Evolutionary conservation across 1,139 yeast species (phyloP), one percentile per base, ranked within the genome.

Genomic region (Kodamaea anthophila): DNA sequence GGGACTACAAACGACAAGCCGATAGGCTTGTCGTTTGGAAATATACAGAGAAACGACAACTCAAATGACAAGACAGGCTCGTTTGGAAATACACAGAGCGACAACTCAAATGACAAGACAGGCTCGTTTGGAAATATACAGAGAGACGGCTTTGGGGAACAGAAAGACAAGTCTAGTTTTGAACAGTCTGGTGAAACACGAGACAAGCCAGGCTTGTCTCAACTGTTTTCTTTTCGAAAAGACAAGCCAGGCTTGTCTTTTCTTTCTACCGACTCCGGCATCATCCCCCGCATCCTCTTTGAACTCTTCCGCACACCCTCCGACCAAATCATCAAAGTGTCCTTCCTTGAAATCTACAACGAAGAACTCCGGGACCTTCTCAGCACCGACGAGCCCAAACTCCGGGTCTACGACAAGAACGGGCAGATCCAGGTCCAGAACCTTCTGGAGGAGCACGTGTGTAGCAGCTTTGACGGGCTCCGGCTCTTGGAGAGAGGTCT

Each of bases 291-390:
- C 30, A 65, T 79, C 5, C 53, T 81, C 28, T 59, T 65, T 35
- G 70, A 74, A 36, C 51, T 80, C 14, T 80, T 80, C 47, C 62
- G 60, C 8, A 58, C 55, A 4, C 45, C 75, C 23, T 55, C 62
- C 20, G 88, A 81, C 36, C 75, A 68, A 44, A 51, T 81, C 26
- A 72, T 81, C 1, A 76, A 74, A 45, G 76, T 86, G 43, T 79
- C 88, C 1, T 81, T 77, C 50, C 67, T 81, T 30, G 93, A 82
- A 47, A 58, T 82, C 19, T 81, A 82, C 51, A 81, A 81, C 47
- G 93, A 82, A 49, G 83, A 77, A 37, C 58, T 81, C 38, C 68
- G 65, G 37, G 93, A 82, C 49, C 59, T 82, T 31, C 54, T 82
- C 29, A 55, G 51, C 22, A 68, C 66, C 26, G 72, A 70, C 19